phyloP scores from a whole-genome alignment of 2,329 filamentous ascomycete genomes.

The Pseudopithomyces maydicus region DNA sequence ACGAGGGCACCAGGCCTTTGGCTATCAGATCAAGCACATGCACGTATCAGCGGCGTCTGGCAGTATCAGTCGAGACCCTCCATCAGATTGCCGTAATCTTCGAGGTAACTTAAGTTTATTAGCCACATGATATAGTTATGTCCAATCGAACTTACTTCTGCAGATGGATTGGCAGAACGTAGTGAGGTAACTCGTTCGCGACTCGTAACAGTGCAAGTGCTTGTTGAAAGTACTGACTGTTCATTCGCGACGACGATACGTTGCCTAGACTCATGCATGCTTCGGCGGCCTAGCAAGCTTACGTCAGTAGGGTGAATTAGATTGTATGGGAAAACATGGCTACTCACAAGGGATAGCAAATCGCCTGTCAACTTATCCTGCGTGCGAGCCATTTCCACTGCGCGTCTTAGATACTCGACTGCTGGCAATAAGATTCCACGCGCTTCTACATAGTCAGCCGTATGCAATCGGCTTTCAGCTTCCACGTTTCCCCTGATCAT shows the following conservation, averaged over 20 bases:
- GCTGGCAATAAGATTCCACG: conserved; percentile 57
- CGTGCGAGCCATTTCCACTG: conserved; percentile 50
- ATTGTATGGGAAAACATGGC: background rate
- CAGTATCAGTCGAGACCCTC: background rate
- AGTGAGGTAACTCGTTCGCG: conserved; percentile 50
- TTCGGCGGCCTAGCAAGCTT: conserved; percentile 49
- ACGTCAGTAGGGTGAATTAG: conserved; percentile 11
- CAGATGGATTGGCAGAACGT: conserved; percentile 51
- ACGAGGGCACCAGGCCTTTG: background rate
- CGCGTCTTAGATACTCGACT: conserved; percentile 56
- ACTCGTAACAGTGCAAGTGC: conserved; percentile 54
- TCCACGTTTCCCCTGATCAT: conserved; percentile 30
- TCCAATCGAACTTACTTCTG: conserved; percentile 48
- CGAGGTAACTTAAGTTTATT: conserved; percentile 44
- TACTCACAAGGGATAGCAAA: conserved; percentile 53
- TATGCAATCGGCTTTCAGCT: conserved; percentile 45
- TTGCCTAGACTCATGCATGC: conserved; percentile 60
- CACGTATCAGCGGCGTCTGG: background rate
- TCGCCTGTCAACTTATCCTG: conserved; percentile 47
- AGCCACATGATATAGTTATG: conserved; percentile 5
- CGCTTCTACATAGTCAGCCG: conserved; percentile 57
- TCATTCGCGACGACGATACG: conserved; percentile 51
- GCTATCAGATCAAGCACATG: background rate
- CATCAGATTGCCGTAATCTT: conserved; percentile 47
- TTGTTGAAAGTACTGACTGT: conserved; percentile 52